Conservation (phyloP, 1,284 basidiomycete genomes). For the Pisolithus thermaeus region DNA sequence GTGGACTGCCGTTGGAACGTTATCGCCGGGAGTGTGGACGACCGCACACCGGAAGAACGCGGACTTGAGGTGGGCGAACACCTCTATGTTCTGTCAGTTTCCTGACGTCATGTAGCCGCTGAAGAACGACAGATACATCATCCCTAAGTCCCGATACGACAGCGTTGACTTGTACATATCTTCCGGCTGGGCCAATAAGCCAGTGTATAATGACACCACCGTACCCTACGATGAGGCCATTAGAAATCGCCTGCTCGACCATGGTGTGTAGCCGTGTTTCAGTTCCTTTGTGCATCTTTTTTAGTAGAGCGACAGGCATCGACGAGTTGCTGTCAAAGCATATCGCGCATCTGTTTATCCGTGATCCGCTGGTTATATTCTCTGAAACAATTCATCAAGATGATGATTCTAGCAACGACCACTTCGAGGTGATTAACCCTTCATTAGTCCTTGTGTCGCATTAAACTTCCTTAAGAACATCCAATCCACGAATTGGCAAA, state of each 20-base stretch:
- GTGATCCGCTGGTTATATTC: constrained; percentile 95
- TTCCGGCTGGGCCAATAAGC: constrained; percentile 78
- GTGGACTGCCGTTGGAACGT: constrained; percentile 99
- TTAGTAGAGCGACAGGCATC: constrained; percentile 52
- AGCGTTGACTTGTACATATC: constrained; percentile 95
- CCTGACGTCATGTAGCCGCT: constrained; percentile 52
- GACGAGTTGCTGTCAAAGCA: constrained; percentile 88
- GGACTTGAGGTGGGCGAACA: constrained; percentile 61
- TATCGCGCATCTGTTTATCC: constrained; percentile 94
- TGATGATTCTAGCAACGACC: constrained; percentile 82
- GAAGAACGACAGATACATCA: constrained; percentile 65
- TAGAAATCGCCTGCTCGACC: constrained; percentile 61
- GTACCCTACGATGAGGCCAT: constrained; percentile 78
- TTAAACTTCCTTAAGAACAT: constrained; percentile 61
- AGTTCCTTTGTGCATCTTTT: neutral
- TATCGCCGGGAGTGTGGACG: constrained; percentile 95
- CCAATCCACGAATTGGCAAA: constrained; percentile 99
- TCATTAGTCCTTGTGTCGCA: neutral
- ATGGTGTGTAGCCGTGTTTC: constrained; percentile 45
- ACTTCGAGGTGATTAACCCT: constrained; percentile 74
- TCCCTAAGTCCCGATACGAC: constrained; percentile 97
- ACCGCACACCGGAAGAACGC: constrained; percentile 92
- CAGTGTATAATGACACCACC: constrained; percentile 89
- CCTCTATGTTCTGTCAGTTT: constrained; percentile 8
- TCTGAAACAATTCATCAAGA: constrained; percentile 93